These are phyloP conservation scores for Salvia miltiorrhiza DNA, from an alignment of 257 asterid genomes.

Conservation along the genomic window DNA sequence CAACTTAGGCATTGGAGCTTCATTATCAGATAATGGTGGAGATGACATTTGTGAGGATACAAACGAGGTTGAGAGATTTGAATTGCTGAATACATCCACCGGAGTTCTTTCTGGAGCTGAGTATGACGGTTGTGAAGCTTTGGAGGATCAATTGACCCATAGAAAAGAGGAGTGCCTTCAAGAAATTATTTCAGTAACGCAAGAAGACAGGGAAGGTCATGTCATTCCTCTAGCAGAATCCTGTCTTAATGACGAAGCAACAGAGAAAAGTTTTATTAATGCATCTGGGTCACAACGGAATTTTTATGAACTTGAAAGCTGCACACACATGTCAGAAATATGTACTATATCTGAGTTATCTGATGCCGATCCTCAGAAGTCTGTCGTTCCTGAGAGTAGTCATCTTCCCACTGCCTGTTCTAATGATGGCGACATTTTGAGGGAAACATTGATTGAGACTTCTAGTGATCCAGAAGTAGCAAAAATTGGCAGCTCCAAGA, in stretches of 20 bases:
- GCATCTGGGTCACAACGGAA: conserved; percentile 13
- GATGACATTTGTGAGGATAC: conserved; percentile 2
- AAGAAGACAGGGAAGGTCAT: conserved; percentile 2
- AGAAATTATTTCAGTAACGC: conserved; percentile 7
- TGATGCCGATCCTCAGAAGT: conserved; percentile 15
- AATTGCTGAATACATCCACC: conserved; percentile 9
- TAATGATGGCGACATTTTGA: conserved; percentile 7
- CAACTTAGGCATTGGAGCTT: conserved; percentile 5
- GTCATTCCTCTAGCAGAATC: conserved; percentile 8
- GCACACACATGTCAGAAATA: too few relatives aligned
- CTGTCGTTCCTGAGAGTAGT: neutral
- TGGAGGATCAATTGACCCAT: conserved; percentile 15
- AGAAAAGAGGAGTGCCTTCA: conserved; percentile 2
- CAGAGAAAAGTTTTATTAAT: neutral
- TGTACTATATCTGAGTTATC: conserved; percentile 23
- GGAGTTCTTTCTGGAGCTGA: conserved; percentile 20
- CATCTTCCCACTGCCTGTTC: conserved; percentile 5
- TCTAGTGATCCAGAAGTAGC: conserved; percentile 10
- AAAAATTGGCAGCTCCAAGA: neutral
- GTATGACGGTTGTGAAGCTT: conserved; percentile 20
- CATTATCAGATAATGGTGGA: neutral
- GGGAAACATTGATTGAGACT: conserved; percentile 9
- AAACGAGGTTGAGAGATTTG: conserved; percentile 23
- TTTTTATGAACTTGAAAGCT: conserved; percentile 9
- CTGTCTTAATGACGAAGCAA: conserved; percentile 11